These are phyloP conservation scores for Picochlorum sp. DNA, from an alignment of 139 green algal species.

Conservation along the genomic window DNA sequence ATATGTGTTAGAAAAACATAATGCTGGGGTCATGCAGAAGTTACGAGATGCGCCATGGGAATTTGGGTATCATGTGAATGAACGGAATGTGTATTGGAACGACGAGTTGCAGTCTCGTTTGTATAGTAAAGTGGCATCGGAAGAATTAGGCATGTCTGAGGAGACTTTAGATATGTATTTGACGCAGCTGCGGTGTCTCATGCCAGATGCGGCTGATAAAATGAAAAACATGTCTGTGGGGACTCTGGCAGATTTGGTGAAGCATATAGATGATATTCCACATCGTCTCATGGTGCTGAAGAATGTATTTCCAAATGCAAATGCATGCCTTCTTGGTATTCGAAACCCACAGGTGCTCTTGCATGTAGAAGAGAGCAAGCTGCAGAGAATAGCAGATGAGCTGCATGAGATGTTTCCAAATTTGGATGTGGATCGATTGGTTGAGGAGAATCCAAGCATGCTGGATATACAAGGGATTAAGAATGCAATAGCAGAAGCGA, in stretches of 20 bases:
- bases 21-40: neutral
- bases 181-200: constrained; percentile 33
- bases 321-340: constrained; percentile 42
- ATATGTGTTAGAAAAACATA: neutral
- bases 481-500: constrained; percentile 39
- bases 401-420: constrained; percentile 49
- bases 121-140: constrained; percentile 46
- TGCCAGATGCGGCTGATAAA: constrained; percentile 34
- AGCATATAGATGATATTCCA: constrained; percentile 42
- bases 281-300: constrained; percentile 48
- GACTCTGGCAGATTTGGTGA: neutral
- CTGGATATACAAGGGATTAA: constrained; percentile 55
- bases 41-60: constrained; percentile 32
- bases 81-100: constrained; percentile 58
- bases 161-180: constrained; percentile 49
- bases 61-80: constrained; percentile 51
- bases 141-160: constrained; percentile 47
- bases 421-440: constrained; percentile 46
- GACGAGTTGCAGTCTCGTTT: constrained; percentile 57
- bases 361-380: constrained; percentile 25
- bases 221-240: constrained; percentile 28
- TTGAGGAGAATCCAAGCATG: constrained; percentile 53
- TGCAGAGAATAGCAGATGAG: constrained; percentile 23
- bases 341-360: constrained; percentile 45
- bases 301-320: constrained; percentile 48